Conservation (phyloP, 331 rosid genomes). For the Telfairia occidentalis region DNA sequence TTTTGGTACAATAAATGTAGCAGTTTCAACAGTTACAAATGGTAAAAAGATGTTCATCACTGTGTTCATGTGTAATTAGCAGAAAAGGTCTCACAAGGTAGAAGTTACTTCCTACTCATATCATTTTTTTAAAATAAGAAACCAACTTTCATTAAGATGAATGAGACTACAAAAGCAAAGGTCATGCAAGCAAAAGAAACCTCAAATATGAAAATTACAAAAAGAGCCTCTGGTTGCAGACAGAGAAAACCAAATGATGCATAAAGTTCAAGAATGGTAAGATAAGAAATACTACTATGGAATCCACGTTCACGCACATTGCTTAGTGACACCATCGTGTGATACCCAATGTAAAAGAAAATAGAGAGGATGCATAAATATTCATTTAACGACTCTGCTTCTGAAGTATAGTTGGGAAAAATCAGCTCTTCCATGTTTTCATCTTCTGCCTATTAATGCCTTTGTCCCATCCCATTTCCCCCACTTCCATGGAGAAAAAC, state of each 20-base stretch:
- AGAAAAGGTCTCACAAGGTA: background rate
- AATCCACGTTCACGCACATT: background rate
- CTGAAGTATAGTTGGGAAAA: background rate
- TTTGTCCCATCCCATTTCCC: background rate
- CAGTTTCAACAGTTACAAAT: background rate
- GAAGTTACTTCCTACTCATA: background rate
- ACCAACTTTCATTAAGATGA: background rate
- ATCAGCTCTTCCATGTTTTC: background rate
- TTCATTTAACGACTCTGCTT: background rate
- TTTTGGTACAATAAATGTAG: background rate
- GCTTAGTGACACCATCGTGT: background rate
- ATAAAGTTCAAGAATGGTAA: background rate
- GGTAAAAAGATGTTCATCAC: background rate
- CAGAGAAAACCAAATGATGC: background rate
- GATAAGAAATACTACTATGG: background rate
- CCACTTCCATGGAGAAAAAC: background rate
- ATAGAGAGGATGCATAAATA: background rate
- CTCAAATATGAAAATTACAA: background rate
- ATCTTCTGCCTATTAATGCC: background rate
- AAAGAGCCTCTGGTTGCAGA: background rate
- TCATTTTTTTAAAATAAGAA: background rate
- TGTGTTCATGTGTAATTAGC: background rate
- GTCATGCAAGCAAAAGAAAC: background rate
- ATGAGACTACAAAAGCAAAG: background rate
- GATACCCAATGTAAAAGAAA: background rate